A percentile compares a stretch with the other conserved stretches of the same genome.
Evolutionary conservation across 495 filamentous ascomycete species (phyloP).

Genomic region (Hypoxylon cercidicola): DNA sequence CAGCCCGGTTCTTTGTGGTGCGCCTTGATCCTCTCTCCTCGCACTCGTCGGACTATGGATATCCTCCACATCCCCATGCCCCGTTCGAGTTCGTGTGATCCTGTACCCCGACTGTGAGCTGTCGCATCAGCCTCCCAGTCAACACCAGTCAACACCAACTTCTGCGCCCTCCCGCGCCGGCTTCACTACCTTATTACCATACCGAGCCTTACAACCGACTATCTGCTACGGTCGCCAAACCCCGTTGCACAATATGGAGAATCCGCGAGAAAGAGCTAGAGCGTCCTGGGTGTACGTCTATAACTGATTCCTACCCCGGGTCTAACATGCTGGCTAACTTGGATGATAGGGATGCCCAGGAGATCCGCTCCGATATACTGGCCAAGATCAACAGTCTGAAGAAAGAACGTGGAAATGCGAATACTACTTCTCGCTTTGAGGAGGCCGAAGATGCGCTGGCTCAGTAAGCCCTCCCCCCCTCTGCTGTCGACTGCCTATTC

Average conservation of each 20-base stretch:
- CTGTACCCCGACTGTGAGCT: slow-evolving; percentile 45
- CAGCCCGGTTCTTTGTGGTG: slow-evolving; percentile 36
- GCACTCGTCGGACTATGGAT: slow-evolving; percentile 45
- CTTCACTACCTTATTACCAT: slow-evolving; percentile 20
- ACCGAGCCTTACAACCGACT: slow-evolving; percentile 17
- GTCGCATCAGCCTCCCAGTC: slow-evolving; percentile 40
- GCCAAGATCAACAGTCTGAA: slow-evolving; percentile 40
- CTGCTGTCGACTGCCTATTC: slow-evolving; percentile 28
- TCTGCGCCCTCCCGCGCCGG: slow-evolving; percentile 36
- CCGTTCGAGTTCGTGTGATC: slow-evolving; percentile 49
- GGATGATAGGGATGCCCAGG: slow-evolving; percentile 44
- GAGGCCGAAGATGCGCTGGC: slow-evolving; percentile 44
- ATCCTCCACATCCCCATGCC: slow-evolving; percentile 37
- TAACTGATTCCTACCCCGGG: neutral
- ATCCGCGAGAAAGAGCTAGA: slow-evolving; percentile 40
- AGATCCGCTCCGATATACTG: slow-evolving; percentile 42
- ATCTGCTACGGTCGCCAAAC: slow-evolving; percentile 4
- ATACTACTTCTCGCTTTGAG: slow-evolving; percentile 45
- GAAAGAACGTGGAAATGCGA: slow-evolving; percentile 37
- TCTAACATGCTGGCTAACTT: slow-evolving; percentile 25
- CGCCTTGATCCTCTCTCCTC: slow-evolving; percentile 27
- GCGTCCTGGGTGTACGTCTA: slow-evolving; percentile 44
- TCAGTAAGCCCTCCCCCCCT: slow-evolving; percentile 36
- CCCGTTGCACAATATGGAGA: slow-evolving; percentile 34
- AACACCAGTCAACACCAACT: slow-evolving; percentile 20